phyloP scores from a whole-genome alignment of 176 grass and related monocot species.

The Poa pratensis region DNA sequence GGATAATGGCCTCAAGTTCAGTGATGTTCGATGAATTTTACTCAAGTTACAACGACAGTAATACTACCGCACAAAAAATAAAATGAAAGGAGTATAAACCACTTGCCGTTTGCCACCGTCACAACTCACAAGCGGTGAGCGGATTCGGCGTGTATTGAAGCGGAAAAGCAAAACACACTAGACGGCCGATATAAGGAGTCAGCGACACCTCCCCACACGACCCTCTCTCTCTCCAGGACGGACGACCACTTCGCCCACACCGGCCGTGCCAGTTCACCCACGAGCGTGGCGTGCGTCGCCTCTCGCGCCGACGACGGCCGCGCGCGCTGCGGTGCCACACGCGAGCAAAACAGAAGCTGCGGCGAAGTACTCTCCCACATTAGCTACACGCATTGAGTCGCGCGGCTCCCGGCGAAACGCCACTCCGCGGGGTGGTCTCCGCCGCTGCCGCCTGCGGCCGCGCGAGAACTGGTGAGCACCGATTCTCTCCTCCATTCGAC shows the following conservation, averaged over 20 bases:
- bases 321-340: neutral
- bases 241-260: neutral
- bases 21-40: too few relatives aligned
- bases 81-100: neutral
- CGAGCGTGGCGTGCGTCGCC: conserved; percentile 15
- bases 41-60: too few relatives aligned
- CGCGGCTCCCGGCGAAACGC: neutral
- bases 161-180: neutral
- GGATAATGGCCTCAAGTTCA: too few relatives aligned
- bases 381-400: conserved; percentile 48
- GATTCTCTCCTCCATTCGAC: too few relatives aligned
- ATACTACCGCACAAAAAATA: too few relatives aligned
- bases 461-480: neutral
- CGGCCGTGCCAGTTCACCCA: conserved; percentile 17
- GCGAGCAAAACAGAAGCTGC: neutral
- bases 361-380: neutral
- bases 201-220: neutral
- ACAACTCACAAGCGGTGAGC: too few relatives aligned
- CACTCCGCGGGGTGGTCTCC: neutral
- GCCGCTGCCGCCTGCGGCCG: neutral
- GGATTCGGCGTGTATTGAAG: neutral
- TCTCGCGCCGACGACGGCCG: conserved; percentile 35
- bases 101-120: neutral
- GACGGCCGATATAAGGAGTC: conserved; percentile 50
- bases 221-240: neutral